Conservation (phyloP, 768 basidiomycete species). For the Calocybe cyanea region DNA sequence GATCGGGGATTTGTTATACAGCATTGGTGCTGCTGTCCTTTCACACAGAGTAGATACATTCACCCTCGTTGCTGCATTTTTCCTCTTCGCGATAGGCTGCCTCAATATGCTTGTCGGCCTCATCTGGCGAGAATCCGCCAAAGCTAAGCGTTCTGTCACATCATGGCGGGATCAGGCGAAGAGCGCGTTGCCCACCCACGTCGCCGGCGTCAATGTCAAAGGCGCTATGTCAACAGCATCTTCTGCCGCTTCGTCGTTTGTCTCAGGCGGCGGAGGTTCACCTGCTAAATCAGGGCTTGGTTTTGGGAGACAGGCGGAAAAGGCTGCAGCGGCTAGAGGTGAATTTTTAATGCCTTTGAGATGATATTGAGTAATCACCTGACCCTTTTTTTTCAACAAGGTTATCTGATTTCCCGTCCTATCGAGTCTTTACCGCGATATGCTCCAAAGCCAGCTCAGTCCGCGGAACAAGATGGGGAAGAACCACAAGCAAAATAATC, state of each 20-base stretch:
- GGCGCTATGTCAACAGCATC: constrained; percentile 28
- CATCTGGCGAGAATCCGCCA: constrained; percentile 63
- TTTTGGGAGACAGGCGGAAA: constrained; percentile 80
- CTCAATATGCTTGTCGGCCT: constrained; percentile 79
- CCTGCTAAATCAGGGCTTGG: constrained; percentile 52
- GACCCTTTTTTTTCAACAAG: constrained; percentile 19
- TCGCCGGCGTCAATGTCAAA: constrained; percentile 32
- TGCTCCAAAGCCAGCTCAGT: constrained; percentile 29
- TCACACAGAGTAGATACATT: constrained; percentile 83
- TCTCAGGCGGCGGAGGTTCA: constrained; percentile 26
- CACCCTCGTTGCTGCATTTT: constrained; percentile 87
- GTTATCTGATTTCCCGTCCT: constrained; percentile 58
- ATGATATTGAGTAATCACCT: too few relatives aligned
- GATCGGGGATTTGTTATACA: too few relatives aligned
- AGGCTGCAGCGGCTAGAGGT: constrained; percentile 62
- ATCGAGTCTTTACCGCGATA: constrained; percentile 62
- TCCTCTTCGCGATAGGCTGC: constrained; percentile 90
- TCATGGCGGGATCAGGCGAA: constrained; percentile 58
- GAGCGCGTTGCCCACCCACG: constrained; percentile 48
- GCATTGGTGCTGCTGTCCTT: constrained; percentile 67
- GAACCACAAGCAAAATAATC: too few relatives aligned
- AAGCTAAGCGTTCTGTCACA: constrained; percentile 57
- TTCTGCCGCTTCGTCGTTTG: constrained; percentile 26
- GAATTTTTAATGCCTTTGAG: constrained; percentile 11
- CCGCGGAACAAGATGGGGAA: too few relatives aligned